These are phyloP conservation scores for Aspergillus melleus DNA, from an alignment of 2,329 filamentous ascomycete species.

Conservation along the genomic window DNA sequence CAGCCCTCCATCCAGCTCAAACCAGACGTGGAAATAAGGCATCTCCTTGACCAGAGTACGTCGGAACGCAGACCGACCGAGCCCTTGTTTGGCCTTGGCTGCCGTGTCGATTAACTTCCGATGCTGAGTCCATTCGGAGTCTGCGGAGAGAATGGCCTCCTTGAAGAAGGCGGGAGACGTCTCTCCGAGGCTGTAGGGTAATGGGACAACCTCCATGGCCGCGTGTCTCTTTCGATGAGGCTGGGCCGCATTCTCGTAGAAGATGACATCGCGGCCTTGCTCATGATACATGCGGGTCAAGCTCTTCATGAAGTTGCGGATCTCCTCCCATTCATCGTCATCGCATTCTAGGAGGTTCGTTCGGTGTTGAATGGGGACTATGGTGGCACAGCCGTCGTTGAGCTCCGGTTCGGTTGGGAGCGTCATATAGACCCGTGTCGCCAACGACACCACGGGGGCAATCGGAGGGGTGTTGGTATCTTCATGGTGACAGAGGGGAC, in stretches of 20 bases:
- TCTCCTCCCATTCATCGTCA: conserved; percentile 98
- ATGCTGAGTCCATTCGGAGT: conserved; percentile 95
- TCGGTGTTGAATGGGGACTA: conserved; percentile 84
- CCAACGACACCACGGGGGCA: conserved; percentile 83
- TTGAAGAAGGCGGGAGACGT: conserved; percentile 92
- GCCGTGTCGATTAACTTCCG: conserved; percentile 89
- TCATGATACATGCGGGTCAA: conserved; percentile 93
- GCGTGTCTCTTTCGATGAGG: conserved; percentile 80
- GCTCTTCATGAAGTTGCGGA: conserved; percentile 98
- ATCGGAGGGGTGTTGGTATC: conserved; percentile 74
- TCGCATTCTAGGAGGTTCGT: conserved; percentile 95
- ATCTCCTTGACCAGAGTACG: conserved; percentile 86
- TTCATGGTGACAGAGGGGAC: conserved; percentile 90
- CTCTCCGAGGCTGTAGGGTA: conserved; percentile 88
- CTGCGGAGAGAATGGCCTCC: conserved; percentile 83
- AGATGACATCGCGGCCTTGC: conserved; percentile 86
- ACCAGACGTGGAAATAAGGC: conserved; percentile 99
- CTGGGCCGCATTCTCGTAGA: conserved; percentile 93
- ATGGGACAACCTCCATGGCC: conserved; percentile 78
- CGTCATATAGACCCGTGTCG: conserved; percentile 82
- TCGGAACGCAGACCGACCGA: conserved; percentile 81
- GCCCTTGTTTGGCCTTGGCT: conserved; percentile 55
- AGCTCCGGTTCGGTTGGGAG: conserved; percentile 88
- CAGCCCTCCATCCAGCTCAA: conserved; percentile 84
- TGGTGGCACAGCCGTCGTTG: conserved; percentile 77